Evolutionary conservation across 23 red algal genomes (phyloP).

Genomic region (Pyropia yezoensis): DNA sequence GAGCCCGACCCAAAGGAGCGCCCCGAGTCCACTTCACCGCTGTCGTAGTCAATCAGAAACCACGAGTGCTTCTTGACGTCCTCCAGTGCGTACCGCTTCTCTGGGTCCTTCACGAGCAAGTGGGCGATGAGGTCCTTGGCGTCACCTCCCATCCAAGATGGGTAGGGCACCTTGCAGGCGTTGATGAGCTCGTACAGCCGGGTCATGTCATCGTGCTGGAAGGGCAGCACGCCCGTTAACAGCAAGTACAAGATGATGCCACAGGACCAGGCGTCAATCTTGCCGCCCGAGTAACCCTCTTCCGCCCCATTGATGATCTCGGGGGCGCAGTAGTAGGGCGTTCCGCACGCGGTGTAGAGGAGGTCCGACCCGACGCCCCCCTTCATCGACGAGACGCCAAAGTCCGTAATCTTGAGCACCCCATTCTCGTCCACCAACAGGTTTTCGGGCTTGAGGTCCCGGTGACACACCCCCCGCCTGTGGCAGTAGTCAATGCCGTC

Average conservation of each 20-base stretch:
- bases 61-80: slow-evolving; percentile 75
- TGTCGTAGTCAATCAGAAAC: slow-evolving; percentile 74
- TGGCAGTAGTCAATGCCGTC: slow-evolving; percentile 86
- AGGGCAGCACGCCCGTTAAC: slow-evolving; percentile 43
- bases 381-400: slow-evolving; percentile 85
- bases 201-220: slow-evolving; percentile 65
- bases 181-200: slow-evolving; percentile 60
- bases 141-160: slow-evolving; percentile 39
- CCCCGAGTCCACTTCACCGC: slow-evolving; percentile 32
- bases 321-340: slow-evolving; percentile 70
- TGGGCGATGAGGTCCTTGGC: slow-evolving; percentile 44
- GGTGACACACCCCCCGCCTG: slow-evolving; percentile 66
- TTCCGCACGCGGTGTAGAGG: slow-evolving; percentile 66
- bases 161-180: slow-evolving; percentile 55
- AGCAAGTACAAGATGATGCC: slow-evolving; percentile 68
- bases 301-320: slow-evolving; percentile 70
- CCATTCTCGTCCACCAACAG: slow-evolving; percentile 77
- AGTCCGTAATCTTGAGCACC: slow-evolving; percentile 88
- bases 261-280: slow-evolving; percentile 77
- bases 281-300: slow-evolving; percentile 62
- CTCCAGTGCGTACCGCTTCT: slow-evolving; percentile 65
- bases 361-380: slow-evolving; percentile 56
- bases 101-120: slow-evolving; percentile 58
- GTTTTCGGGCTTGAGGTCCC: slow-evolving; percentile 92
- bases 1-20: slow-evolving; percentile 35